A percentile compares a stretch with the other conserved stretches of the same genome.
Evolutionary conservation across 345 rosid genomes (phyloP).

Genomic region (Hibiscus trionum): DNA sequence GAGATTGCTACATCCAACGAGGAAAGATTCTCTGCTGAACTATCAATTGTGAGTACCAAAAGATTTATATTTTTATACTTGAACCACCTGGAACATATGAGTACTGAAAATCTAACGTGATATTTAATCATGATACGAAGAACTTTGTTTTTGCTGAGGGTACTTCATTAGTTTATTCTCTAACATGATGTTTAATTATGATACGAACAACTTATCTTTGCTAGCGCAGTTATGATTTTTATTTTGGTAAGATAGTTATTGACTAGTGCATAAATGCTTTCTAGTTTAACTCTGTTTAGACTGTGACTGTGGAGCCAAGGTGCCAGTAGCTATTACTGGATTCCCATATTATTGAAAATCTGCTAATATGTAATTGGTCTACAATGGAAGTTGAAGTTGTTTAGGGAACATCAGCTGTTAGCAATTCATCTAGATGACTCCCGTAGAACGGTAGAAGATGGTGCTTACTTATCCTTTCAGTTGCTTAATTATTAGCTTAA

Average conservation of each 20-base stretch:
- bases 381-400: background rate
- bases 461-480: background rate
- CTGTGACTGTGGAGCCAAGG: background rate
- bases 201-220: background rate
- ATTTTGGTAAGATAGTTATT: background rate
- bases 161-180: background rate
- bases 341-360: background rate
- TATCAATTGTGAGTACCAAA: constrained; percentile 58
- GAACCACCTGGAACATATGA: background rate
- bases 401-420: background rate
- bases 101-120: background rate
- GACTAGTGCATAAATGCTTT: background rate
- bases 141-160: background rate
- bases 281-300: background rate
- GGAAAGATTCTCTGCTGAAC: constrained; percentile 63
- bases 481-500: background rate
- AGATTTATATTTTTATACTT: background rate
- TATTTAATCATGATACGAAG: too few relatives aligned
- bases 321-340: background rate
- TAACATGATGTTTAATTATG: background rate
- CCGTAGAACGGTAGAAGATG: background rate
- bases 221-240: background rate
- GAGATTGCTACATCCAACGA: constrained; percentile 66
- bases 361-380: background rate
- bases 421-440: background rate